phyloP scores from a whole-genome alignment of 1,139 yeast species.

The Lodderomyces oxycetoniae region DNA sequence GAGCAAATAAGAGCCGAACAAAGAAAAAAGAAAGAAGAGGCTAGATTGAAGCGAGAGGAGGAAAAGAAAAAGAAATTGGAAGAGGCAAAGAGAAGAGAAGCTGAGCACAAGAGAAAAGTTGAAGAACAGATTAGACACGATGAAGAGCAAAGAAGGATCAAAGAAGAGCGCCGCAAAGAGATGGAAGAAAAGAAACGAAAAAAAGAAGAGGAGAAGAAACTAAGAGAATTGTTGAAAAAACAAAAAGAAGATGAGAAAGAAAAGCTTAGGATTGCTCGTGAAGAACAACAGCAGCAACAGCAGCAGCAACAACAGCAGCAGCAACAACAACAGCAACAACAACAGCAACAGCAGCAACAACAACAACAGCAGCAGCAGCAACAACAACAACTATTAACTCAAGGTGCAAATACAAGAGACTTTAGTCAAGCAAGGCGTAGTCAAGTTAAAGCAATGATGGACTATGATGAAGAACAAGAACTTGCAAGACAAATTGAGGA shows the following conservation, averaged over 20 bases:
- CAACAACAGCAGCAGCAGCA: conserved; percentile 24
- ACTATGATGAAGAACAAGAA: conserved; percentile 10
- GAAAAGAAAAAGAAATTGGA: conserved; percentile 45
- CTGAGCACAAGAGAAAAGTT: conserved; percentile 36
- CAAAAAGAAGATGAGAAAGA: conserved; percentile 36
- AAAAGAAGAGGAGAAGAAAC: conserved; percentile 44
- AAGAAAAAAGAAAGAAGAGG: conserved; percentile 45
- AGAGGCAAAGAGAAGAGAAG: conserved; percentile 41
- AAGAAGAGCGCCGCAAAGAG: conserved; percentile 46
- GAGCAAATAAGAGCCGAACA: conserved; percentile 43
- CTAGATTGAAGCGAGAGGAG: conserved; percentile 47
- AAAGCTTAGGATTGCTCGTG: conserved; percentile 22
- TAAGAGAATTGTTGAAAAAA: conserved; percentile 38
- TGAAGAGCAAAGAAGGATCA: conserved; percentile 36
- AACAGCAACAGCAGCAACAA: conserved; percentile 18
- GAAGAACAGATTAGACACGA: conserved; percentile 51
- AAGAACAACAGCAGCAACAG: conserved; percentile 24
- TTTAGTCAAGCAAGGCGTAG: not conserved
- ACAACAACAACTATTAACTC: conserved; percentile 20
- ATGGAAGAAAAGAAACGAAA: conserved; percentile 38
- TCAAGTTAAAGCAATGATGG: too few relatives aligned
- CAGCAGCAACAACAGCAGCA: conserved; percentile 22
- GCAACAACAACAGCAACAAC: conserved; percentile 22
- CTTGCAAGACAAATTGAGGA: conserved; percentile 8
- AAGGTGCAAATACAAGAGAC: conserved; percentile 7